Percentiles rank a stretch among this genome's conserved stretches.
These are phyloP conservation scores for Lagenaria siceraria DNA, from an alignment of 306 rosid genomes.

Conservation along the genomic window DNA sequence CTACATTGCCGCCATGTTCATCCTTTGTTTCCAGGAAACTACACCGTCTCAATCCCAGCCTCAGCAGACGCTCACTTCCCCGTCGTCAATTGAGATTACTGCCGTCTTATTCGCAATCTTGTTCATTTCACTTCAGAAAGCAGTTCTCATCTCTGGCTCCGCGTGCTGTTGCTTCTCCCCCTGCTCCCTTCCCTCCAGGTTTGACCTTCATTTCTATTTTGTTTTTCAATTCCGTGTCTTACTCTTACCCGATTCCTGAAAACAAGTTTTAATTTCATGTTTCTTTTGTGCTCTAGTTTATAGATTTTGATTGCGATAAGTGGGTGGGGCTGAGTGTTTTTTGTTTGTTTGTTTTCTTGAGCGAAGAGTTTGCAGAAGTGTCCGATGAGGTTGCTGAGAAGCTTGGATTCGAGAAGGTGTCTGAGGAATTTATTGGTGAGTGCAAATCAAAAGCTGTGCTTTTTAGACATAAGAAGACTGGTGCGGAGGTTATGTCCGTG, in stretches of 20 bases:
- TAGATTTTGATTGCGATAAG: neutral
- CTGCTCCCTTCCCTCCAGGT: slow-evolving; percentile 41
- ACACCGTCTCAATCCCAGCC: slow-evolving; percentile 7
- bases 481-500: slow-evolving; percentile 84
- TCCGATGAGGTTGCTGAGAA: slow-evolving; percentile 49
- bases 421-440: slow-evolving; percentile 71
- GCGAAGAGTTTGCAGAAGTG: slow-evolving; percentile 33
- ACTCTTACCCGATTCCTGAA: neutral
- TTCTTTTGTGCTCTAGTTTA: neutral
- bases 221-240: neutral
- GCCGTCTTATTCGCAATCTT: slow-evolving; percentile 13
- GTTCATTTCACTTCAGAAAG: slow-evolving; percentile 14
- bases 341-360: slow-evolving; percentile 8
- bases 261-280: neutral
- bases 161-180: slow-evolving; percentile 50
- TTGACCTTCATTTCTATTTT: neutral
- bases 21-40: slow-evolving; percentile 6
- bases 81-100: slow-evolving; percentile 34
- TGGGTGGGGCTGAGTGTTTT: neutral
- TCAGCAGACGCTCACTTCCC: slow-evolving; percentile 16
- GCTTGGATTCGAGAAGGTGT: slow-evolving; percentile 69
- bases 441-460: slow-evolving; percentile 87
- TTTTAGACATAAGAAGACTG: slow-evolving; percentile 63
- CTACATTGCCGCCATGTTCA: slow-evolving; percentile 2
- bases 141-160: slow-evolving; percentile 49